A percentile compares a stretch with the other conserved stretches of the same genome.
These are phyloP conservation scores for Lecanicillium sp. DNA, from an alignment of 2,329 filamentous ascomycete species.

Conservation along the genomic window DNA sequence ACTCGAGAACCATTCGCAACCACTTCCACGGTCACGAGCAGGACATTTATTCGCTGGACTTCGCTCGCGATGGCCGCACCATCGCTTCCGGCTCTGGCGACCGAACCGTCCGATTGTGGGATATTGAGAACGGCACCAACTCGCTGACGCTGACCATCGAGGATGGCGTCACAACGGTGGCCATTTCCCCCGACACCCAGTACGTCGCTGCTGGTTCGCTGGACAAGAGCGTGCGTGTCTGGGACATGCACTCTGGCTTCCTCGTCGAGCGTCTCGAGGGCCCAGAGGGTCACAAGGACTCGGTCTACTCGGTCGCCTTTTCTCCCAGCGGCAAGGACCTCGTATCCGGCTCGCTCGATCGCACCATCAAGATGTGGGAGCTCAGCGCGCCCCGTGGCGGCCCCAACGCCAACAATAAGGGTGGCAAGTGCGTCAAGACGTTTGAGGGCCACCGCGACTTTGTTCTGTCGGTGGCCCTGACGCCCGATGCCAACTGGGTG, in stretches of 20 bases:
- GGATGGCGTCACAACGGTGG: conserved; percentile 94
- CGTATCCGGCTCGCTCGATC: conserved; percentile 90
- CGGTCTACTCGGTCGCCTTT: conserved; percentile 94
- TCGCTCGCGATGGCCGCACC: conserved; percentile 83
- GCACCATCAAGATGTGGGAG: conserved; percentile 99
- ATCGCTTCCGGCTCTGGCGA: conserved; percentile 96
- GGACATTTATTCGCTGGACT: conserved; percentile 96
- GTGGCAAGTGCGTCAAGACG: conserved; percentile 89
- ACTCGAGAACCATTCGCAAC: conserved; percentile 73
- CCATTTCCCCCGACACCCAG: conserved; percentile 91
- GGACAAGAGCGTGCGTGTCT: conserved; percentile 96
- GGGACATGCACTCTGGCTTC: conserved; percentile 82
- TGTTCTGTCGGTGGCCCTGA: conserved; percentile 89
- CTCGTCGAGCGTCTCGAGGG: conserved; percentile 89
- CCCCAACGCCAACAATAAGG: conserved; percentile 62
- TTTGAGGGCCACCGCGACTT: conserved; percentile 99
- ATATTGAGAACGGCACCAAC: conserved; percentile 77
- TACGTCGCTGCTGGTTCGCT: conserved; percentile 91
- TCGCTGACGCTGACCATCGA: conserved; percentile 85
- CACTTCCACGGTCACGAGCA: conserved; percentile 97
- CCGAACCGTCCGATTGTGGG: conserved; percentile 90
- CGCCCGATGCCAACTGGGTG: conserved; percentile 91
- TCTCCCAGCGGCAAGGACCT: conserved; percentile 88
- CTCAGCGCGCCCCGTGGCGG: conserved; percentile 65
- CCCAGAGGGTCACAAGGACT: conserved; percentile 91